Base-by-base conservation (phyloP, 192 early-diverging fungal genomes). In the Kappamyces sp. region DNA sequence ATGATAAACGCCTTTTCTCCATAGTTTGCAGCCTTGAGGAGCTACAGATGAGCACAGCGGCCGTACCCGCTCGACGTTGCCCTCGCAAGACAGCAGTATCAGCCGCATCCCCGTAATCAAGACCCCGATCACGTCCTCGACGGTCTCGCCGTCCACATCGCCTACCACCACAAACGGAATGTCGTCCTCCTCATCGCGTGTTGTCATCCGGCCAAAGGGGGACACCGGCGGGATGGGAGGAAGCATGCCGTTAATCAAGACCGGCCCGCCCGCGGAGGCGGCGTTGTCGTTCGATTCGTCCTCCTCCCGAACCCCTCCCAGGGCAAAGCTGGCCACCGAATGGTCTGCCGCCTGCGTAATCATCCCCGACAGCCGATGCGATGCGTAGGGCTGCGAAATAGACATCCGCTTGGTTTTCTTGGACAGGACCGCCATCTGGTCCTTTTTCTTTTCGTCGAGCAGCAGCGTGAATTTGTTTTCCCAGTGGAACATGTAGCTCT, bases 101-200 rank as follows among this genome's bases (percentile, higher is more conserved):
- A 77, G 49, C n/a, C 69, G 35, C 14, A 68, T 63, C 2, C 66
- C 72, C 3, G 62, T 63, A 15, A 75, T 22, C 14, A 77, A 51
- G 29, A 77, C 73, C 7, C 71, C 73, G 15, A 76, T 55, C 8
- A 61, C 71, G 66, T 80, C 78, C 9, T 57, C 64, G 12, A 75
- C 49, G 11, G 42, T 67, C 55, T 80, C 75, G 14, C 71, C 62
- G 30, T 73, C 67, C 3, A 73, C 51, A 46, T 50, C 53, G 0
- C 52, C 59, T 38, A 73, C 66, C 12, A 65, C 57, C 22, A 55
- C 39, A 5, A 55, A 3, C 34, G 52, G 34, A 5, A 12, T 57
- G 48, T 7, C 6, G 48, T 12, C 8, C 7, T 7, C 6, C 11
- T 22, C 22, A 22, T 22, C 22, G 22, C 22, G 22, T 22, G 22